These are phyloP conservation scores for Favolaschia claudopus DNA, from an alignment of 768 basidiomycete genomes.

Conservation along the genomic window DNA sequence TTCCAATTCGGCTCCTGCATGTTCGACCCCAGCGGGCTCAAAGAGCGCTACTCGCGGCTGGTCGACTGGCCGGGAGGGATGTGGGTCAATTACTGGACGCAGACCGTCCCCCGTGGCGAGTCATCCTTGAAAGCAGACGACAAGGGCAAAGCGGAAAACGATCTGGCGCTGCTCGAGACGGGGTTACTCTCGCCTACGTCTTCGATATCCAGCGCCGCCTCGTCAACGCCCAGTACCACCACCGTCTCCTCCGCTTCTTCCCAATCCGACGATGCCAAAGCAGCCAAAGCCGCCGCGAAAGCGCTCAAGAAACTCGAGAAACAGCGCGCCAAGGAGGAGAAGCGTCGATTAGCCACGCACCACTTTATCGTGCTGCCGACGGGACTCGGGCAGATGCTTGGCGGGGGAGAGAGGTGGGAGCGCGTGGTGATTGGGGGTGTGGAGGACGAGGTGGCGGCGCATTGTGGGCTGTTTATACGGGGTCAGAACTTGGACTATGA, in stretches of 20 bases:
- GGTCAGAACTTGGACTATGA: conserved; percentile 60
- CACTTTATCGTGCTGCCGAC: conserved; percentile 64
- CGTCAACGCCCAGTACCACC: conserved; percentile 10
- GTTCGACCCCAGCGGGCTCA: conserved; percentile 62
- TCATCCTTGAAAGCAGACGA: conserved; percentile 12
- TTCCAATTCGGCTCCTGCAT: conserved; percentile 67
- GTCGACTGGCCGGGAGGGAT: conserved; percentile 57
- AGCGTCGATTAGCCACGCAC: too few species aligned
- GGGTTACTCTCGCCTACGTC: conserved; percentile 26
- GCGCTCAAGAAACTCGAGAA: conserved; percentile 30
- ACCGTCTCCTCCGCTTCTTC: conserved; percentile 24
- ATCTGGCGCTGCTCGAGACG: conserved; percentile 35
- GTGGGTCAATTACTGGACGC: conserved; percentile 72
- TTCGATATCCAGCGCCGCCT: not conserved
- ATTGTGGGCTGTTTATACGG: conserved; percentile 61
- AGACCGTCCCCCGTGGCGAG: conserved; percentile 42
- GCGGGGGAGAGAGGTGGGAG: conserved; percentile 59
- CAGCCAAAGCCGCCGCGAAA: conserved; percentile 26
- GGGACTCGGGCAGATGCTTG: conserved; percentile 48
- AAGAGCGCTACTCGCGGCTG: conserved; percentile 55
- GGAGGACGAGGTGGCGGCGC: conserved; percentile 63
- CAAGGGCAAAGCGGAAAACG: conserved; percentile 30
- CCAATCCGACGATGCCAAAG: conserved; percentile 31
- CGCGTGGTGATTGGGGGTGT: conserved; percentile 57
- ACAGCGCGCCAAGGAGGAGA: conserved; percentile 30